phyloP scores from a whole-genome alignment of 805 yeast genomes.

The Zygoascus bituminiphila region DNA sequence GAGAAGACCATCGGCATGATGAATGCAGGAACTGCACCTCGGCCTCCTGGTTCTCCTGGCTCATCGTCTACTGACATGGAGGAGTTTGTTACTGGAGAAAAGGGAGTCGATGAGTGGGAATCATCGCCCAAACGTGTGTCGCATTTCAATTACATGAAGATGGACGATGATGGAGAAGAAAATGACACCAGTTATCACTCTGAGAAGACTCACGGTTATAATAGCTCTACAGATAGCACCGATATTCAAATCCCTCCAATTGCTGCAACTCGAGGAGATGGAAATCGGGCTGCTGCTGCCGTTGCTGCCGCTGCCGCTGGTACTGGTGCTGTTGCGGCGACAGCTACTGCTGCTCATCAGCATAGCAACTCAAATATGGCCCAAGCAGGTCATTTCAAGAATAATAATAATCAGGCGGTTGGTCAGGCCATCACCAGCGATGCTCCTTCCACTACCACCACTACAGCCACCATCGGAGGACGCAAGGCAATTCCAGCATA shows the following conservation, averaged over 20 bases:
- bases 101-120: conserved; percentile 20
- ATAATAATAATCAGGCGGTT: conserved; percentile 16
- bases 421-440: conserved; percentile 23
- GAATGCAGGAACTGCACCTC: conserved; percentile 4
- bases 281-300: conserved; percentile 1
- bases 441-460: conserved; percentile 13
- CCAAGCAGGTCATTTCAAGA: background rate
- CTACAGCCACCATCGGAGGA: conserved; percentile 2
- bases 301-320: conserved; percentile 20
- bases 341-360: background rate
- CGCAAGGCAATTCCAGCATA: background rate
- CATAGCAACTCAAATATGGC: background rate
- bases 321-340: conserved; percentile 16
- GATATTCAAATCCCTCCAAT: background rate
- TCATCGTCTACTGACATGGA: conserved; percentile 5
- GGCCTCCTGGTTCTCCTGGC: conserved; percentile 1
- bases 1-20: conserved; percentile 11
- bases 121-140: conserved; percentile 30
- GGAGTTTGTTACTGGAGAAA: conserved; percentile 19
- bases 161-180: conserved; percentile 21
- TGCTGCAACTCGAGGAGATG: background rate
- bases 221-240: background rate
- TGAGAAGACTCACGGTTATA: background rate
- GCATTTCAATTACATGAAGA: conserved; percentile 29
- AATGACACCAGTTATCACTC: conserved; percentile 3